These are phyloP conservation scores for Salix udensis DNA, from an alignment of 345 rosid genomes.

Conservation along the genomic window DNA sequence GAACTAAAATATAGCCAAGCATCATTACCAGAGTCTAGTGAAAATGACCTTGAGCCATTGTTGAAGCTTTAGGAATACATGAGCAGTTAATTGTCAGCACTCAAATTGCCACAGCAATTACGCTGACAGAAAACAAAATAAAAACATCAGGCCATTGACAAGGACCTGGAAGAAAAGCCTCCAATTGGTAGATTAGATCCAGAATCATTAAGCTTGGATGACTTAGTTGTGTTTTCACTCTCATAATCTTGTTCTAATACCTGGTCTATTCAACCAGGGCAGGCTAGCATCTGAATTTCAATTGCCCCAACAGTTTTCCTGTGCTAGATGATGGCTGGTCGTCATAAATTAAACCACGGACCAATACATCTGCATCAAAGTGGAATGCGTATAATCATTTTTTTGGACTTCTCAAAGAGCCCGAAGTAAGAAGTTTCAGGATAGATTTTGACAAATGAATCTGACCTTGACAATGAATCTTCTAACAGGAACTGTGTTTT, in stretches of 20 bases:
- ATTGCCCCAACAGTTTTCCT: background rate
- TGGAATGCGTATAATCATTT: background rate
- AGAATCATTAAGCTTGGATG: background rate
- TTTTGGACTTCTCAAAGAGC: background rate
- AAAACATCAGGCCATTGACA: background rate
- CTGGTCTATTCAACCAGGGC: background rate
- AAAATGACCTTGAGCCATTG: background rate
- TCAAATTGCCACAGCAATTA: background rate
- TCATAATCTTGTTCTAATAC: background rate
- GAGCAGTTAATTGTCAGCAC: background rate
- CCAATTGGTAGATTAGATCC: background rate
- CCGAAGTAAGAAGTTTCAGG: background rate
- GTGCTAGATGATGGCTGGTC: background rate
- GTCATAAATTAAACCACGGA: background rate
- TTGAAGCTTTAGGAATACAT: background rate
- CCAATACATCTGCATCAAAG: background rate
- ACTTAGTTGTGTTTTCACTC: background rate
- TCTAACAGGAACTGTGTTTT: slow-evolving; percentile 44
- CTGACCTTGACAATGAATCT: slow-evolving; percentile 58
- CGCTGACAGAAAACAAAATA: background rate
- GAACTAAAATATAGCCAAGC: background rate
- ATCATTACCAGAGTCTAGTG: background rate
- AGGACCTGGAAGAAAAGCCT: background rate
- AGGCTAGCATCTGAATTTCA: too few species aligned
- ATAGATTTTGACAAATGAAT: background rate